Evolutionary conservation across 352 stramenopile species (phyloP).

Genomic region (Globisporangium viniferum): DNA sequence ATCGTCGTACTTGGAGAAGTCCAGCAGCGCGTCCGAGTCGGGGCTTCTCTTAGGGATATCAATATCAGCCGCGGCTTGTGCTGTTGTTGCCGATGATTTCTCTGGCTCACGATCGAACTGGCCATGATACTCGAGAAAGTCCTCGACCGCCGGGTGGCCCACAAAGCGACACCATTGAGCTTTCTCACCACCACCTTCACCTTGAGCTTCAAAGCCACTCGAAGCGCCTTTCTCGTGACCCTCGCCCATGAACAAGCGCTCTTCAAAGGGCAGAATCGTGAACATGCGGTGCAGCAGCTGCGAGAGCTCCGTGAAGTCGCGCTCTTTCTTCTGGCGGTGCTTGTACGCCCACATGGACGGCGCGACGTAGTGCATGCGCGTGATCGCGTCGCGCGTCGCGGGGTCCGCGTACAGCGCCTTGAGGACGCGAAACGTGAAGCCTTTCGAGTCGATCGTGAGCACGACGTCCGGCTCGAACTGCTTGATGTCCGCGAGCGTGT

Average conservation of each 20-base stretch:
- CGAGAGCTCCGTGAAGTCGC: slow-evolving; percentile 32
- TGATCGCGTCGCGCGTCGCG: slow-evolving; percentile 19
- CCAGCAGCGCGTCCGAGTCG: slow-evolving; percentile 25
- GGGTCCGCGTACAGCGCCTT: slow-evolving; percentile 32
- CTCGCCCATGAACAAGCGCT: slow-evolving; percentile 33
- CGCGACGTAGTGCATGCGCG: slow-evolving; percentile 73
- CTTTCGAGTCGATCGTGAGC: slow-evolving; percentile 79
- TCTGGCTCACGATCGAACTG: slow-evolving; percentile 25
- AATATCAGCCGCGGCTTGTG: too few relatives aligned
- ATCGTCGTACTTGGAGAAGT: slow-evolving; percentile 21
- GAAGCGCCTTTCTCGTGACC: neutral
- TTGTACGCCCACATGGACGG: slow-evolving; percentile 77
- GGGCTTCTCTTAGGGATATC: neutral
- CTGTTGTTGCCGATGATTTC: neutral
- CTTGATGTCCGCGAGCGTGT: slow-evolving; percentile 56
- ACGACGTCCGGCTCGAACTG: slow-evolving; percentile 52
- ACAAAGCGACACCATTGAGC: slow-evolving; percentile 55
- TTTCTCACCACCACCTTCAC: neutral
- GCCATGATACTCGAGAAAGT: slow-evolving; percentile 51
- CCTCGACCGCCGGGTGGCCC: slow-evolving; percentile 64
- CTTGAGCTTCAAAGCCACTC: neutral
- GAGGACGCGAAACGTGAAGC: slow-evolving; percentile 66
- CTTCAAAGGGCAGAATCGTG: slow-evolving; percentile 69
- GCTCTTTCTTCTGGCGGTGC: slow-evolving; percentile 35
- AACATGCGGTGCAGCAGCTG: slow-evolving; percentile 63